Evolutionary conservation across 1,284 basidiomycete species (phyloP).

Genomic region (Cerioporus squamosus): DNA sequence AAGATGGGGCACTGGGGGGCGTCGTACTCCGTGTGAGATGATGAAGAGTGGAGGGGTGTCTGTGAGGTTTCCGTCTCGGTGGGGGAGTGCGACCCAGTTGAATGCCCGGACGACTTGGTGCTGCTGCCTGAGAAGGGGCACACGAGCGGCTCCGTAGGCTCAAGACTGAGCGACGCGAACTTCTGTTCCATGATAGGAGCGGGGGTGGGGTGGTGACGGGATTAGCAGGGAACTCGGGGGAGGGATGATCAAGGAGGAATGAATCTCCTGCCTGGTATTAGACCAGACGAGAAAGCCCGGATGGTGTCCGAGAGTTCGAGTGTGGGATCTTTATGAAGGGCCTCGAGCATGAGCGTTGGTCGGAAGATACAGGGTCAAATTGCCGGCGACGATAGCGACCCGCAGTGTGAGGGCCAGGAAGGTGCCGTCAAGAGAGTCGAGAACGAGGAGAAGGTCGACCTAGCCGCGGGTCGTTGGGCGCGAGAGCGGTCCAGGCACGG

Average conservation of each 20-base stretch:
- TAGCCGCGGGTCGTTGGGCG: conserved; percentile 16
- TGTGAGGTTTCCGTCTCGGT: conserved; percentile 24
- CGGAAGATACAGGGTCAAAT: conserved; percentile 24
- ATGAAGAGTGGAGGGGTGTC: conserved; percentile 23
- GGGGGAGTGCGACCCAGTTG: conserved; percentile 17
- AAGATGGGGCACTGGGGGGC: conserved; percentile 30
- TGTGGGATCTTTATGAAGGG: conserved; percentile 16
- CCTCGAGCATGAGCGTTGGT: conserved; percentile 13
- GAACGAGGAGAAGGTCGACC: conserved; percentile 18
- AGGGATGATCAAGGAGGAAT: conserved; percentile 9
- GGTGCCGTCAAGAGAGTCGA: conserved; percentile 13
- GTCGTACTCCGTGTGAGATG: conserved; percentile 22
- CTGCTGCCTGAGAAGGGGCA: conserved; percentile 22
- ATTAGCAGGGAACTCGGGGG: neutral
- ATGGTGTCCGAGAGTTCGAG: neutral
- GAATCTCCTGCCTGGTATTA: neutral
- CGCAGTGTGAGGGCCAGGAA: conserved; percentile 4
- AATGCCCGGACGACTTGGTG: conserved; percentile 6
- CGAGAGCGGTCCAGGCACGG: conserved; percentile 24
- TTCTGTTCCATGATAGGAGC: conserved; percentile 15
- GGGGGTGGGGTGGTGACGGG: neutral
- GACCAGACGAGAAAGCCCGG: conserved; percentile 3
- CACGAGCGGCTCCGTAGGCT: conserved; percentile 16
- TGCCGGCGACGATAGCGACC: conserved; percentile 17
- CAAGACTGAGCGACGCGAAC: conserved; percentile 13